Evolutionary conservation across 192 early-diverging fungal species (phyloP).

Genomic region (Mortierella claussenii): DNA sequence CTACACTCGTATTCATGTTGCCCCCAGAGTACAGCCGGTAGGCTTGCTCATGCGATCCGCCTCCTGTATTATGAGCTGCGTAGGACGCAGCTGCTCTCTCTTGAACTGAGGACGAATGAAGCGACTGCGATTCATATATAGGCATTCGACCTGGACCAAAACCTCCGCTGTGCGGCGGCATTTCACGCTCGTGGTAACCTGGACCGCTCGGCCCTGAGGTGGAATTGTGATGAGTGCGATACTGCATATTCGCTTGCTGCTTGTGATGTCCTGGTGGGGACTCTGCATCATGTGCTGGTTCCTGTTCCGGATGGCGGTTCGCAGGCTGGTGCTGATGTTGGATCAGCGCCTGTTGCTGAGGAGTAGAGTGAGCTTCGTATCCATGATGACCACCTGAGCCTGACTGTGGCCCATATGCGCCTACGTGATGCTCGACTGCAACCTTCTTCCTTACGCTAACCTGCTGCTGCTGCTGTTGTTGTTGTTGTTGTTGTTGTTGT

Average conservation of each 20-base stretch:
- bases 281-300: constrained; percentile 11
- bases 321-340: constrained; percentile 22
- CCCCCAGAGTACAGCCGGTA: constrained; percentile 16
- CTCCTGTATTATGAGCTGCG: constrained; percentile 1
- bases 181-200: constrained; percentile 33
- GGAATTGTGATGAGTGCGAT: constrained; percentile 20
- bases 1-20: not conserved
- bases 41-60: constrained; percentile 13
- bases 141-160: constrained; percentile 14
- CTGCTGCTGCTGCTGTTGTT: constrained; percentile 33
- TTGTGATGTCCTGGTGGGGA: constrained; percentile 7
- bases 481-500: too few relatives aligned
- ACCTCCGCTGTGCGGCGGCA: not conserved
- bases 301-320: constrained; percentile 13
- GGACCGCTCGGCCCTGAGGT: not conserved
- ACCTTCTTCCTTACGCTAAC: constrained; percentile 14
- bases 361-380: constrained; percentile 19
- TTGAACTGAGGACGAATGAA: constrained; percentile 17
- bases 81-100: constrained; percentile 11
- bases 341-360: constrained; percentile 18
- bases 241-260: constrained; percentile 11
- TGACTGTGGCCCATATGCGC: constrained; percentile 5
- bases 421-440: constrained; percentile 24
- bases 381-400: not conserved
- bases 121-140: constrained; percentile 24